Evolutionary conservation across 2,329 filamentous ascomycete species (phyloP).

Genomic region (Curvularia hawaiiensis): DNA sequence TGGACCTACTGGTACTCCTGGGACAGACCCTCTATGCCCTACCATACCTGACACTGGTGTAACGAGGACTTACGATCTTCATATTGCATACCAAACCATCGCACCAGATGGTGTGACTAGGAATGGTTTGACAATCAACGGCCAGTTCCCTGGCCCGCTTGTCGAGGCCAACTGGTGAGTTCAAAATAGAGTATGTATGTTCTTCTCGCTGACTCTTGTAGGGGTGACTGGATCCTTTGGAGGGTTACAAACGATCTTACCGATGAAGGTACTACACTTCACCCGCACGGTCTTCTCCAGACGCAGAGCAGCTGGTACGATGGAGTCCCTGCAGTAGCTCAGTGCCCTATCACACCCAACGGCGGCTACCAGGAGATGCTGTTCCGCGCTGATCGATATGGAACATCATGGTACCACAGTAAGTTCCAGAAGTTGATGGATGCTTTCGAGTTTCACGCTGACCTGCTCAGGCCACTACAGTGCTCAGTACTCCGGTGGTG

Average conservation of each 20-base stretch:
- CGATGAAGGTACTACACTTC: conserved; percentile 43
- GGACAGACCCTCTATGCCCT: conserved; percentile 22
- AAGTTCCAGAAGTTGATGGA: not conserved
- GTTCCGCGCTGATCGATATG: conserved; percentile 38
- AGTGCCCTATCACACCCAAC: conserved; percentile 45
- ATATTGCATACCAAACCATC: conserved; percentile 35
- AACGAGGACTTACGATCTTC: conserved; percentile 37
- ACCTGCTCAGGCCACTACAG: conserved; percentile 39
- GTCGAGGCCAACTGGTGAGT: conserved; percentile 39
- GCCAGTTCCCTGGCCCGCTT: conserved; percentile 40
- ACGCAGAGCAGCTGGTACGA: conserved; percentile 44
- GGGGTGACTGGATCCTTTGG: conserved; percentile 38
- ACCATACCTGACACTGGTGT: conserved; percentile 42
- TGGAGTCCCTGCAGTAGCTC: conserved; percentile 42
- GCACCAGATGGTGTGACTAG: conserved; percentile 38
- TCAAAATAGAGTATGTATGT: not conserved
- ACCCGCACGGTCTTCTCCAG: conserved; percentile 44
- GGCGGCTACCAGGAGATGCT: conserved; percentile 26
- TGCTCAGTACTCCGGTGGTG: conserved; percentile 47
- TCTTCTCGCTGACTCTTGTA: conserved; percentile 12
- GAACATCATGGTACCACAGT: conserved; percentile 37
- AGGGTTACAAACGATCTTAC: conserved; percentile 39
- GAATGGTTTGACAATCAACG: conserved; percentile 38
- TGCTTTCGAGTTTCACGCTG: not conserved
- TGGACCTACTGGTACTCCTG: conserved; percentile 15